Conservation (phyloP, 2,329 filamentous ascomycete genomes). For the Hyphodiscus sp. region DNA sequence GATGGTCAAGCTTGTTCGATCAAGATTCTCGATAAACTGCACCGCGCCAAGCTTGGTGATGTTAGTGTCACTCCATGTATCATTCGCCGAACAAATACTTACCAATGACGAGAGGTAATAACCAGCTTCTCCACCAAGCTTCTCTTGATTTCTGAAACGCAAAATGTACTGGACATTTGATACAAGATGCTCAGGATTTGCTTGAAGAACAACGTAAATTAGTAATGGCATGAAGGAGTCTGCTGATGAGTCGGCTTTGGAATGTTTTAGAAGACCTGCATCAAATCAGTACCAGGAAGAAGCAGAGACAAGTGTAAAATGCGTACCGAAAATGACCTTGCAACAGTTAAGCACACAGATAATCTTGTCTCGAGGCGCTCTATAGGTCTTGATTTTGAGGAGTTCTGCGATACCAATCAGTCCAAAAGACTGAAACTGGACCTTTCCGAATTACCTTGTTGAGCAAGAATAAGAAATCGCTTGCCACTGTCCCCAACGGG, state of each 20-base stretch:
- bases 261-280: slow-evolving; percentile 76
- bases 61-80: slow-evolving; percentile 6
- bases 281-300: slow-evolving; percentile 14
- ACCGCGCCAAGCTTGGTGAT: slow-evolving; percentile 72
- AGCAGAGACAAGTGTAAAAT: background rate
- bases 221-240: slow-evolving; percentile 93
- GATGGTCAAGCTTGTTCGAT: slow-evolving; percentile 88
- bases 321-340: slow-evolving; percentile 92
- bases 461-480: slow-evolving; percentile 81
- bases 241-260: slow-evolving; percentile 88
- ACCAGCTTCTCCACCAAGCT: slow-evolving; percentile 92
- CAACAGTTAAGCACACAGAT: slow-evolving; percentile 98
- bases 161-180: slow-evolving; percentile 98
- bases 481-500: slow-evolving; percentile 77
- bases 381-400: slow-evolving; percentile 91
- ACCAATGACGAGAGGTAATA: slow-evolving; percentile 95
- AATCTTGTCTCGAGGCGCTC: slow-evolving; percentile 95
- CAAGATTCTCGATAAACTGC: slow-evolving; percentile 94
- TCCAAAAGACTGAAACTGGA: background rate
- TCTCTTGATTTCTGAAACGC: slow-evolving; percentile 94
- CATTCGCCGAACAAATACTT: slow-evolving; percentile 27
- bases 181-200: slow-evolving; percentile 90
- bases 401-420: slow-evolving; percentile 55
- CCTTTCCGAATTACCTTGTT: slow-evolving; percentile 57
- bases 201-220: slow-evolving; percentile 92